Percentiles rank a stretch among this genome's conserved stretches.
Evolutionary conservation across 352 stramenopile genomes (phyloP).

Genomic region (Globisporangium recalcitrans): DNA sequence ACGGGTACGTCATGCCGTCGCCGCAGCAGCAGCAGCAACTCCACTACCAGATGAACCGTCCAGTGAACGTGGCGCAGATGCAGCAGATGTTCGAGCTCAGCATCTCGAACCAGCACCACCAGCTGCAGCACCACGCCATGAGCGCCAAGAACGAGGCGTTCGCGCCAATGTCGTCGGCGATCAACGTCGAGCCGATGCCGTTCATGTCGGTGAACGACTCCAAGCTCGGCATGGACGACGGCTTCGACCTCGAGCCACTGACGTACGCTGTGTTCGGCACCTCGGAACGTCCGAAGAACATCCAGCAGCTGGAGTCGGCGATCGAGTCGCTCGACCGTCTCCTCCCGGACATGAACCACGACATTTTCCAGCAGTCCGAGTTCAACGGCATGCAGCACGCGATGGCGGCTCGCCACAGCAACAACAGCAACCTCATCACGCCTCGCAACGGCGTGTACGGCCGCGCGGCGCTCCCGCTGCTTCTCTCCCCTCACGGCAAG

Average conservation of each 20-base stretch:
- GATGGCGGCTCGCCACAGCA: slow-evolving; percentile 16
- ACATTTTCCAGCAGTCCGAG: slow-evolving; percentile 43
- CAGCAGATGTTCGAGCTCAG: slow-evolving; percentile 56
- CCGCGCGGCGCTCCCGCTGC: slow-evolving; percentile 29
- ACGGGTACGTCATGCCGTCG: slow-evolving; percentile 49
- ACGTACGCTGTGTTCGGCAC: slow-evolving; percentile 52
- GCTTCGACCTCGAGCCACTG: slow-evolving; percentile 52
- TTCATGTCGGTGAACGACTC: slow-evolving; percentile 28
- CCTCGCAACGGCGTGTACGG: slow-evolving; percentile 28
- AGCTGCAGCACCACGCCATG: slow-evolving; percentile 19
- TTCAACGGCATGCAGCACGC: slow-evolving; percentile 11
- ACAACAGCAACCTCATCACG: slow-evolving; percentile 22
- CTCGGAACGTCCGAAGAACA: slow-evolving; percentile 33
- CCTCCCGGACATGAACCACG: slow-evolving; percentile 57
- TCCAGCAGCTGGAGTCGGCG: slow-evolving; percentile 65
- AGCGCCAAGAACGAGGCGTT: slow-evolving; percentile 24
- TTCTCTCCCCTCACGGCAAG: slow-evolving; percentile 33
- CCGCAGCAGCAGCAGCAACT: slow-evolving; percentile 24
- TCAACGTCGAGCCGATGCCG: slow-evolving; percentile 66
- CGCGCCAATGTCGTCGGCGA: slow-evolving; percentile 16
- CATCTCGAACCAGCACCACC: slow-evolving; percentile 50
- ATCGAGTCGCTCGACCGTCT: slow-evolving; percentile 73
- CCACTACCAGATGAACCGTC: slow-evolving; percentile 33
- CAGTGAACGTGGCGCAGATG: slow-evolving; percentile 46
- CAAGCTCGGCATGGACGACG: slow-evolving; percentile 46